Evolutionary conservation across 2,329 filamentous ascomycete genomes (phyloP), one percentile per base, ranked within the genome.

Genomic region (Atkinsonella texensis): DNA sequence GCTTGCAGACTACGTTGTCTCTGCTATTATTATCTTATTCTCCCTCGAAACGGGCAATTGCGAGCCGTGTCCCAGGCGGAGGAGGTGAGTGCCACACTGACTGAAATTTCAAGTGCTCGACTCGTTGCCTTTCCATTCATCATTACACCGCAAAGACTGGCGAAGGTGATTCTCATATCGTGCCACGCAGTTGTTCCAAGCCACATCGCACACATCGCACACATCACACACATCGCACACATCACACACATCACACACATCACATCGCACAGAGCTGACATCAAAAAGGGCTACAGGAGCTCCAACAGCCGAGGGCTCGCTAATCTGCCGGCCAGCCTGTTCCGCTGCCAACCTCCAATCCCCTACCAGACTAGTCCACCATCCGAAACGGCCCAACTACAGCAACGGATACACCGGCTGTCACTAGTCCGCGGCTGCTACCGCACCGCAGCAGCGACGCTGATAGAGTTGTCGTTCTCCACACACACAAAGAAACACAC

Each of bases 251-350:
- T n/a, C n/a, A n/a, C n/a, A n/a, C 38, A 23, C 43, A 31, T 46
- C 38, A 23, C 43, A 31, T 46, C 33, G 49, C 43, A 52, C 45
- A 31, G 18, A 47, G 31, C 31, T 23, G 4, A 33, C n/a, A 28
- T 39, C 33, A 42, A 13, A 48, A 32, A 48, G 8, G 18, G 28
- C 32, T 46, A 53, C 51, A 43, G 28, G 32, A 20, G 47, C 43
- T 46, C 44, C 51, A 46, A 43, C 45, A 50, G 52, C 50, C 52
- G 49, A 51, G 48, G 46, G 28, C 48, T 57, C 55, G 55, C 55
- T 57, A 55, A 57, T 53, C 53, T 52, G 43, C 38, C 46, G 40
- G 32, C 23, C 51, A 49, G 44, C 38, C 45, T 48, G 3, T 18
- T 15, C 18, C 52, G 35, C 41, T 23, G 42, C 53, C 32, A 43